A percentile compares a stretch with the other conserved stretches of the same genome.
Evolutionary conservation across 2,329 filamentous ascomycete species (phyloP).

Genomic region (Cercospora sp.): DNA sequence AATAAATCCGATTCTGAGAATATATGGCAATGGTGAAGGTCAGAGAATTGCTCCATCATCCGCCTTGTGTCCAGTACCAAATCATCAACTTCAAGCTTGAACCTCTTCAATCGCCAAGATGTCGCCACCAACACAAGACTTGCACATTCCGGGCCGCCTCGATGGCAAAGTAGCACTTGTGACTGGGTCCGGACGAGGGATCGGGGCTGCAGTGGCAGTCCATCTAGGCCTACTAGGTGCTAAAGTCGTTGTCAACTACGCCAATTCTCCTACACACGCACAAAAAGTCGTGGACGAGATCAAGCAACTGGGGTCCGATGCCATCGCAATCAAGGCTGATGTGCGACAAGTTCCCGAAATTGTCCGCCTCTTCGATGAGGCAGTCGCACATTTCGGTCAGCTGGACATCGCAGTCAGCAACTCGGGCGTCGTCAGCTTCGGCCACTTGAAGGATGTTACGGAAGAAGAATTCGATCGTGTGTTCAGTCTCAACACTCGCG

Average conservation of each 20-base stretch:
- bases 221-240: slow-evolving; percentile 64
- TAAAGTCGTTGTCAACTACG: slow-evolving; percentile 63
- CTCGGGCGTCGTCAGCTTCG: slow-evolving; percentile 56
- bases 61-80: not conserved
- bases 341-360: slow-evolving; percentile 64
- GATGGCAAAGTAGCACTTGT: slow-evolving; percentile 54
- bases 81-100: not conserved
- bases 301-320: slow-evolving; percentile 61
- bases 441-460: slow-evolving; percentile 54
- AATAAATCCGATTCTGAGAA: not conserved
- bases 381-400: slow-evolving; percentile 61
- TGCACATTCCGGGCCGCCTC: slow-evolving; percentile 41
- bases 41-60: not conserved
- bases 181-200: slow-evolving; percentile 58
- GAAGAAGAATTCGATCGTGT: slow-evolving; percentile 57
- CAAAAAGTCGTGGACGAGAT: slow-evolving; percentile 65
- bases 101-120: not conserved
- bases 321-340: slow-evolving; percentile 65
- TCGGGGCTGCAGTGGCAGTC: slow-evolving; percentile 63
- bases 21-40: not conserved
- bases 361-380: slow-evolving; percentile 60
- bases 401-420: slow-evolving; percentile 66
- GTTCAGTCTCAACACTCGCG: slow-evolving; percentile 62
- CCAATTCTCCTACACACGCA: slow-evolving; percentile 40
- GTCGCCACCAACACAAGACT: not conserved